A percentile compares a stretch with the other conserved stretches of the same genome.
Conservation (phyloP, 495 filamentous ascomycete genomes). For the Talaromyces proteolyticus region DNA sequence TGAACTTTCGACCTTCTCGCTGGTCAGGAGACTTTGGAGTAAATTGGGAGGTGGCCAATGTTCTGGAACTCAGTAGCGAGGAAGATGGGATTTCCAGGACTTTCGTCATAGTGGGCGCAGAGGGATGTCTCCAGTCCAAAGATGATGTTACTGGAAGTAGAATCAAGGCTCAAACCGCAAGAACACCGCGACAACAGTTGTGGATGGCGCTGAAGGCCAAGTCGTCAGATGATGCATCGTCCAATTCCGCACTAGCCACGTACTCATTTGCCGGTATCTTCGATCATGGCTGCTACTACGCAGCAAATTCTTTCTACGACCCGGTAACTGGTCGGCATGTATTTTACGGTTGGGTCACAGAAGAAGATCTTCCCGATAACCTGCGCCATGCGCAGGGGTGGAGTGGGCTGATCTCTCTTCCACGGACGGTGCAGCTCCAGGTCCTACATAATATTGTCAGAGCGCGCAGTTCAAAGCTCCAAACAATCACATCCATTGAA, state of each 20-base stretch:
- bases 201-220: constrained; percentile 25
- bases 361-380: constrained; percentile 30
- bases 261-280: constrained; percentile 27
- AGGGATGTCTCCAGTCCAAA: constrained; percentile 28
- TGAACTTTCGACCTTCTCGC: constrained; percentile 35
- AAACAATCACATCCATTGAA: constrained; percentile 27
- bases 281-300: constrained; percentile 32
- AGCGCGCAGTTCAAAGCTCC: constrained; percentile 21
- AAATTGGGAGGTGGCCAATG: constrained; percentile 54
- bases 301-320: constrained; percentile 34
- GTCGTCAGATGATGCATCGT: neutral
- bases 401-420: constrained; percentile 33
- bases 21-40: constrained; percentile 44
- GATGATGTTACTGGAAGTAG: neutral
- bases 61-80: constrained; percentile 35
- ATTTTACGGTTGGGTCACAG: constrained; percentile 31
- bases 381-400: constrained; percentile 31
- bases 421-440: constrained; percentile 19
- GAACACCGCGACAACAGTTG: constrained; percentile 22
- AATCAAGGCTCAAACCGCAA: constrained; percentile 12
- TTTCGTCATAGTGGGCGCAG: constrained; percentile 43
- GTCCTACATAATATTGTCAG: constrained; percentile 20
- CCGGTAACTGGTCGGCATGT: constrained; percentile 19
- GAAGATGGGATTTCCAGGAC: constrained; percentile 31
- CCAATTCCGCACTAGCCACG: constrained; percentile 9